Evolutionary conservation across 2,329 filamentous ascomycete species (phyloP).

Genomic region (Exophiala mesophila): DNA sequence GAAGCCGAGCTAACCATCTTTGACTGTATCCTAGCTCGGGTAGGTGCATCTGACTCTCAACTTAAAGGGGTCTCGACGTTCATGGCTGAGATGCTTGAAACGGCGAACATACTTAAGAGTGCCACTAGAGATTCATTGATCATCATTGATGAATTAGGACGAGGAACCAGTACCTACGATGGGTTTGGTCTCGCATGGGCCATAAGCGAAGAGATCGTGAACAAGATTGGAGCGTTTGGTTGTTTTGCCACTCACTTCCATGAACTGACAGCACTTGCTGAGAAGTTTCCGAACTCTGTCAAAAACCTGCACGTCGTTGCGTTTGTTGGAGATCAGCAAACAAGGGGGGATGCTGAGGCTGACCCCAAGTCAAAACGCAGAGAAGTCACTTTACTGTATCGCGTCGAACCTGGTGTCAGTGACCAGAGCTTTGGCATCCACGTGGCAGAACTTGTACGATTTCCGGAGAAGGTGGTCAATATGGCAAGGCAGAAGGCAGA

Average conservation of each 20-base stretch:
- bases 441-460: slow-evolving; percentile 92
- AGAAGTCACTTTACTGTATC: slow-evolving; percentile 93
- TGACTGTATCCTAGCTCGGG: slow-evolving; percentile 91
- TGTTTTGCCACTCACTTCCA: slow-evolving; percentile 99
- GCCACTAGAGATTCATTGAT: slow-evolving; percentile 93
- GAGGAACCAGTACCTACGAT: slow-evolving; percentile 96
- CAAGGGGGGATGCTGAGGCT: slow-evolving; percentile 30
- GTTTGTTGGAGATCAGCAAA: slow-evolving; percentile 61
- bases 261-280: slow-evolving; percentile 85
- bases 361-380: slow-evolving; percentile 52
- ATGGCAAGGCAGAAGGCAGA: slow-evolving; percentile 99
- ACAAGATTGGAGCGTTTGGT: slow-evolving; percentile 87
- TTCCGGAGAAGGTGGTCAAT: slow-evolving; percentile 92
- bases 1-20: slow-evolving; percentile 92
- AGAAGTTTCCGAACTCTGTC: slow-evolving; percentile 75
- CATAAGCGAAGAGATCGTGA: slow-evolving; percentile 95
- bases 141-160: slow-evolving; percentile 96
- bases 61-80: slow-evolving; percentile 98
- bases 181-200: slow-evolving; percentile 99
- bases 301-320: slow-evolving; percentile 93
- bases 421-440: slow-evolving; percentile 98
- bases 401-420: slow-evolving; percentile 90
- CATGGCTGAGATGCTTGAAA: slow-evolving; percentile 99
- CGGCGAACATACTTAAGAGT: slow-evolving; percentile 95
- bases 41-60: slow-evolving; percentile 92